Conservation (phyloP, 78 protist species). For the Dictyostelium intermedium region DNA sequence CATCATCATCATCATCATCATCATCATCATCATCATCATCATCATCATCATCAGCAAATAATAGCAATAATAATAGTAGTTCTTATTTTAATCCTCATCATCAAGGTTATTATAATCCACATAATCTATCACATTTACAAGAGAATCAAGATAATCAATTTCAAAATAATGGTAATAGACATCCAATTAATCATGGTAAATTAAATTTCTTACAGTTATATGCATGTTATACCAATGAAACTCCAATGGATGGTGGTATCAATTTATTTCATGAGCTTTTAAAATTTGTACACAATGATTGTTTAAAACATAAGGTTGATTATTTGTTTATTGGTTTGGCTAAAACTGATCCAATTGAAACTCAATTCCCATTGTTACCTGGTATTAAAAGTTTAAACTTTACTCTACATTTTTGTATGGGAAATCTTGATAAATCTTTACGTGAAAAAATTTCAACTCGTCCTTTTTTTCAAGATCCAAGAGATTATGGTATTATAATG, state of each 20-base stretch:
- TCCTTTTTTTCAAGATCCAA: constrained; percentile 67
- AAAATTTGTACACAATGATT: constrained; percentile 52
- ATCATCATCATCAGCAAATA: background rate
- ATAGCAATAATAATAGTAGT: background rate
- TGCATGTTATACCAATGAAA: constrained; percentile 54
- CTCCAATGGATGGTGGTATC: background rate
- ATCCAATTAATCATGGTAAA: background rate
- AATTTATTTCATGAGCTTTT: constrained; percentile 40
- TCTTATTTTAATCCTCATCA: background rate
- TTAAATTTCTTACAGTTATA: constrained; percentile 41
- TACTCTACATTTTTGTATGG: constrained; percentile 20
- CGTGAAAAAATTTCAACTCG: background rate
- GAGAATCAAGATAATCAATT: background rate
- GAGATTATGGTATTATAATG: constrained; percentile 48
- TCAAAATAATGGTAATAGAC: background rate
- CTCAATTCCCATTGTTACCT: constrained; percentile 53
- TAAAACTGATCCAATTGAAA: constrained; percentile 63
- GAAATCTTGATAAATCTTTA: background rate
- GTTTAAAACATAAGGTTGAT: constrained; percentile 27
- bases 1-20: no score
- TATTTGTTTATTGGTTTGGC: constrained; percentile 65
- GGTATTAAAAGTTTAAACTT: constrained; percentile 54
- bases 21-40: no score
- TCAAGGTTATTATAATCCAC: background rate
- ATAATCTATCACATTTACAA: background rate